phyloP scores from a whole-genome alignment of 176 grass and related monocot genomes.

The Hsuehochloa calcarea region DNA sequence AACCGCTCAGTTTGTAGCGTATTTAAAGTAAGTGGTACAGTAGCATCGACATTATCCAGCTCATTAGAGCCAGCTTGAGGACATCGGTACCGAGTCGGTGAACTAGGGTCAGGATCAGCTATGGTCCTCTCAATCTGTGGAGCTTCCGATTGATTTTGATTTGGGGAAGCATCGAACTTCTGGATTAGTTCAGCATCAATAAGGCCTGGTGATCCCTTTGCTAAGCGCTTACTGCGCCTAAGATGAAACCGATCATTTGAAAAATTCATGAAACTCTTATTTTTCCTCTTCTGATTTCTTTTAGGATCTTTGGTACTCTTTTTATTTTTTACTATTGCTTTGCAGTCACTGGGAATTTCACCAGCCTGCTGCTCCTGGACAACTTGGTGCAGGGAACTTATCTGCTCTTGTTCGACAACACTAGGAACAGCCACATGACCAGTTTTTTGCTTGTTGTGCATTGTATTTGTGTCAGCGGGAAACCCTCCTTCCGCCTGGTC shows the following conservation, averaged over 20 bases:
- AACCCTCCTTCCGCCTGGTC: background rate
- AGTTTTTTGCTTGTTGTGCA: slow-evolving; percentile 17
- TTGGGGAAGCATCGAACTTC: slow-evolving; percentile 10
- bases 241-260: slow-evolving; percentile 29
- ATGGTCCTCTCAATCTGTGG: background rate
- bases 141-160: slow-evolving; percentile 31
- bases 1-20: background rate
- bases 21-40: slow-evolving; percentile 12
- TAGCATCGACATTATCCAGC: slow-evolving; percentile 2
- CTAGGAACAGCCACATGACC: slow-evolving; percentile 17
- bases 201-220: slow-evolving; percentile 12
- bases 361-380: slow-evolving; percentile 1
- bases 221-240: slow-evolving; percentile 34
- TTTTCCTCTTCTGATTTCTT: slow-evolving; percentile 38
- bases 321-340: slow-evolving; percentile 15
- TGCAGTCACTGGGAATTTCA: slow-evolving; percentile 26
- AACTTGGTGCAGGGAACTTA: slow-evolving; percentile 17
- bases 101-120: slow-evolving; percentile 18
- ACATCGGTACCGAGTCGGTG: background rate
- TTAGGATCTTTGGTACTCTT: slow-evolving; percentile 13
- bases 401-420: slow-evolving; percentile 16
- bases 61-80: slow-evolving; percentile 11
- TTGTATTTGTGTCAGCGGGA: background rate
- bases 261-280: background rate
- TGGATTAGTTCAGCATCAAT: slow-evolving; percentile 27